Conservation (phyloP, 129 eudicot genomes). For the Flaveria linearis region DNA sequence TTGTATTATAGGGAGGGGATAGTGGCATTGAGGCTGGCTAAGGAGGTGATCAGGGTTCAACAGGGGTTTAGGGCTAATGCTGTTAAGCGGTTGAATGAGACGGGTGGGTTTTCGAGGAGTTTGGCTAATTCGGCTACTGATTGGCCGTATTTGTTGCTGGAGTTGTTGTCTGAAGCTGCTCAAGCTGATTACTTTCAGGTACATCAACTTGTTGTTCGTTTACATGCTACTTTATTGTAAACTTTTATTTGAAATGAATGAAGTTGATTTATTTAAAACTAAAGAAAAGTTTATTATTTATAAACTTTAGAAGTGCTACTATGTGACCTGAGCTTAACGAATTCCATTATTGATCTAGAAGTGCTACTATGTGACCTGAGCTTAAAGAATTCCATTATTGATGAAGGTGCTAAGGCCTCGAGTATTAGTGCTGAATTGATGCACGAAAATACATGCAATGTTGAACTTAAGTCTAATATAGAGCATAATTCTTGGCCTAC, state of each 20-base stretch:
- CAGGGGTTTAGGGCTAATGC: constrained; percentile 82
- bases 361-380: constrained; percentile 11
- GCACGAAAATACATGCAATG: not conserved
- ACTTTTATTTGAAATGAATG: no score
- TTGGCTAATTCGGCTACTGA: constrained; percentile 89
- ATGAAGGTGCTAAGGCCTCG: constrained; percentile 8
- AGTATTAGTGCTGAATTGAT: constrained; percentile 1
- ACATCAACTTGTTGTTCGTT: not conserved
- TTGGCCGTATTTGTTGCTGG: constrained; percentile 89
- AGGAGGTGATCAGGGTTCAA: constrained; percentile 79
- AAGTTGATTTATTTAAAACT: no score
- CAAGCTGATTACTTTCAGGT: constrained; percentile 93
- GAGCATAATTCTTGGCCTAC: constrained; percentile 7
- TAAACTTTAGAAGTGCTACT: not conserved
- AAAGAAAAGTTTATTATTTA: no score
- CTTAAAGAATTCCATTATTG: constrained; percentile 5
- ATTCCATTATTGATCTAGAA: not conserved
- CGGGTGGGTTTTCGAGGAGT: constrained; percentile 76
- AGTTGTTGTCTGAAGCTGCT: constrained; percentile 78
- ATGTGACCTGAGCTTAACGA: constrained; percentile 14
- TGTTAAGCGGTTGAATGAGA: constrained; percentile 63
- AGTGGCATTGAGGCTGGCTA: constrained; percentile 77
- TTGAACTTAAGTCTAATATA: not conserved
- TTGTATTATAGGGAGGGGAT: constrained; percentile 65
- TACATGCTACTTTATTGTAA: no score